These are phyloP conservation scores for Choanephora cucurbitarum DNA, from an alignment of 371 early-diverging fungal genomes.

Conservation along the genomic window DNA sequence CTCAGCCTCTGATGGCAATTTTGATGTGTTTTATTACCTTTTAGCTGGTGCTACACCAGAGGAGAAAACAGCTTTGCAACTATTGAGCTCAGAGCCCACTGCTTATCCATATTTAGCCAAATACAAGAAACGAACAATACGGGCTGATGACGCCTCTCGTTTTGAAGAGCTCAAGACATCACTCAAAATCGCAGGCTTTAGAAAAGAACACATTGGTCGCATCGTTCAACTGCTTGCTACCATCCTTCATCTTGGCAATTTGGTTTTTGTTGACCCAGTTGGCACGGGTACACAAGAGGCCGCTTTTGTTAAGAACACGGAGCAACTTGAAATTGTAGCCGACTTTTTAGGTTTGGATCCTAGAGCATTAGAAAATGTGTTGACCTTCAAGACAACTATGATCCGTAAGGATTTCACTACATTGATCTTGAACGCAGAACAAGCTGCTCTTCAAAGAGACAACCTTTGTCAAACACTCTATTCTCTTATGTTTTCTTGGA, in stretches of 20 bases:
- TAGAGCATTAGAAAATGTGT: conserved; percentile 75
- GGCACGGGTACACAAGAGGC: conserved; percentile 62
- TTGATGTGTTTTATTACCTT: conserved; percentile 91
- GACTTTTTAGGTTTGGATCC: conserved; percentile 86
- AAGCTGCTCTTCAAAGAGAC: conserved; percentile 80
- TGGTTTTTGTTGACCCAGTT: conserved; percentile 74
- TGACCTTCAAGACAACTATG: conserved; percentile 85
- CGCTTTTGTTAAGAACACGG: conserved; percentile 73
- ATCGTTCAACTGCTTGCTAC: conserved; percentile 87
- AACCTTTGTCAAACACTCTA: conserved; percentile 78
- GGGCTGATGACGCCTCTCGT: conserved; percentile 46
- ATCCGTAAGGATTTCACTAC: conserved; percentile 85
- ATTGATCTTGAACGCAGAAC: conserved; percentile 78
- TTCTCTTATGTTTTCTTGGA: conserved; percentile 82
- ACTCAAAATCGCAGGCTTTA: conserved; percentile 82
- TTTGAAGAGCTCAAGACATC: conserved; percentile 72
- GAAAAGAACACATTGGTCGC: conserved; percentile 76
- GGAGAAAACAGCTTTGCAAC: conserved; percentile 36
- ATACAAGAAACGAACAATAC: conserved; percentile 12
- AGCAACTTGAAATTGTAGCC: conserved; percentile 80
- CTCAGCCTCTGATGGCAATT: conserved; percentile 71
- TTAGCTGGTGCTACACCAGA: conserved; percentile 54
- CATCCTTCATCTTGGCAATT: conserved; percentile 89
- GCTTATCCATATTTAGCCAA: conserved; percentile 26
- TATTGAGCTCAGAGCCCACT: conserved; percentile 20